Evolutionary conservation across 345 rosid species (phyloP).

Genomic region (Schrenkiella parvula): DNA sequence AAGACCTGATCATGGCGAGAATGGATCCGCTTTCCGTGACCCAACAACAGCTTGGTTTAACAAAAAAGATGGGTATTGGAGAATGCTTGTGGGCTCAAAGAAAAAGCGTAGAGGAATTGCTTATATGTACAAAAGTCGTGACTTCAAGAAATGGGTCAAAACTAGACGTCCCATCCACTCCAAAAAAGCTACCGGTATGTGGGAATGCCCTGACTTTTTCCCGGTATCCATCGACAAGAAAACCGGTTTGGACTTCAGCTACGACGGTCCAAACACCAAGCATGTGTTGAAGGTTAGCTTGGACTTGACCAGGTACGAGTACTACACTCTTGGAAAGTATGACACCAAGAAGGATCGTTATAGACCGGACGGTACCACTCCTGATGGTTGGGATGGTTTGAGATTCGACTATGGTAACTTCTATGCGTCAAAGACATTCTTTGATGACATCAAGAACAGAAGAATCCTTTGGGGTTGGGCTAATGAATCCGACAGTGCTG

Average conservation of each 20-base stretch:
- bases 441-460: conserved; percentile 43
- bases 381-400: conserved; percentile 71
- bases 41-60: conserved; percentile 85
- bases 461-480: conserved; percentile 88
- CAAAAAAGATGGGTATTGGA: conserved; percentile 54
- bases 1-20: conserved; percentile 40
- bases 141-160: conserved; percentile 62
- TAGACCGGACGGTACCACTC: conserved; percentile 43
- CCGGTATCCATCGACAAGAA: conserved; percentile 63
- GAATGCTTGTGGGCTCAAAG: conserved; percentile 51
- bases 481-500: conserved; percentile 54
- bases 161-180: conserved; percentile 59
- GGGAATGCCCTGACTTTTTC: conserved; percentile 93
- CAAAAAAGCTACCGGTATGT: conserved; percentile 68
- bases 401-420: conserved; percentile 75
- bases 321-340: conserved; percentile 69
- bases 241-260: conserved; percentile 57
- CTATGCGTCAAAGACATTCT: conserved; percentile 86
- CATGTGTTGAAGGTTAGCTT: conserved; percentile 71
- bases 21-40: conserved; percentile 78
- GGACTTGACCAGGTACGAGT: conserved; percentile 62
- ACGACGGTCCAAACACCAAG: conserved; percentile 36
- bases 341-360: conserved; percentile 39
- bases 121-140: conserved; percentile 60
- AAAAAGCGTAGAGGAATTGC: conserved; percentile 53